Percentiles rank a stretch among this genome's conserved stretches.
phyloP scores from a whole-genome alignment of 2,329 filamentous ascomycete species.

The Plectosphaerella plurivora region DNA sequence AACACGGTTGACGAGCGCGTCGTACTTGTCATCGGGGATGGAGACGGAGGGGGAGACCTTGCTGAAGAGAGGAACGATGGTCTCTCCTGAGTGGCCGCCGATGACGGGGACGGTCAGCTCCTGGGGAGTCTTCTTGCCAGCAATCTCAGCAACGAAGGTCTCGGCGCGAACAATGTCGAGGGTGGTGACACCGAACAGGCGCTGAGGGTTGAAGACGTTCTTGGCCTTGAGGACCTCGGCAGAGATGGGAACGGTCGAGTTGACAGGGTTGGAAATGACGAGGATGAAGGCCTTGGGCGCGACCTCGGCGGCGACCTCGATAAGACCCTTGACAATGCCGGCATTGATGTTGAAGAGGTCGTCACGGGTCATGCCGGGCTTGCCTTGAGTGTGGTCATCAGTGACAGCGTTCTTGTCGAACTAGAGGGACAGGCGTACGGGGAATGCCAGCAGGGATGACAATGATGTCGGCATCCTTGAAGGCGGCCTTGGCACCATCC shows the following conservation, averaged over 20 bases:
- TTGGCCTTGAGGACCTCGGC: slow-evolving; percentile 94
- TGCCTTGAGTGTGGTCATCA: slow-evolving; percentile 55
- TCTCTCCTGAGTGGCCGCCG: slow-evolving; percentile 96
- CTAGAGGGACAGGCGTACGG: slow-evolving; percentile 55
- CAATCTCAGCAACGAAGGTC: slow-evolving; percentile 87
- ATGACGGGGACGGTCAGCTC: slow-evolving; percentile 87
- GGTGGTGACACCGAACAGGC: slow-evolving; percentile 96
- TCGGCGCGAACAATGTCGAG: slow-evolving; percentile 97
- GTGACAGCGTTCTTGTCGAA: slow-evolving; percentile 7
- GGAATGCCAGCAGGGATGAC: slow-evolving; percentile 98
- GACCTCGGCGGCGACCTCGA: slow-evolving; percentile 81
- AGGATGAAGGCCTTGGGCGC: slow-evolving; percentile 92
- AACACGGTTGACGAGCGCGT: slow-evolving; percentile 86
- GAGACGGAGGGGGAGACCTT: slow-evolving; percentile 74
- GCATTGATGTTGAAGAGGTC: slow-evolving; percentile 99
- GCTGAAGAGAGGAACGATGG: slow-evolving; percentile 97
- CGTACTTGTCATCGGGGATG: slow-evolving; percentile 86
- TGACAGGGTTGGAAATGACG: slow-evolving; percentile 99
- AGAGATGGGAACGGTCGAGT: slow-evolving; percentile 96
- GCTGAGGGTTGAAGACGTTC: slow-evolving; percentile 90
- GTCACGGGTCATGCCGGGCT: slow-evolving; percentile 98
- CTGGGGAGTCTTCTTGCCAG: slow-evolving; percentile 75
- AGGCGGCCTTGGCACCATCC: slow-evolving; percentile 78
- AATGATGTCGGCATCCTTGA: slow-evolving; percentile 92
- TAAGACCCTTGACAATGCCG: slow-evolving; percentile 90